Evolutionary conservation across 2,329 filamentous ascomycete genomes (phyloP), one percentile per base, ranked within the genome.

Genomic region (Claviceps humidiphila): DNA sequence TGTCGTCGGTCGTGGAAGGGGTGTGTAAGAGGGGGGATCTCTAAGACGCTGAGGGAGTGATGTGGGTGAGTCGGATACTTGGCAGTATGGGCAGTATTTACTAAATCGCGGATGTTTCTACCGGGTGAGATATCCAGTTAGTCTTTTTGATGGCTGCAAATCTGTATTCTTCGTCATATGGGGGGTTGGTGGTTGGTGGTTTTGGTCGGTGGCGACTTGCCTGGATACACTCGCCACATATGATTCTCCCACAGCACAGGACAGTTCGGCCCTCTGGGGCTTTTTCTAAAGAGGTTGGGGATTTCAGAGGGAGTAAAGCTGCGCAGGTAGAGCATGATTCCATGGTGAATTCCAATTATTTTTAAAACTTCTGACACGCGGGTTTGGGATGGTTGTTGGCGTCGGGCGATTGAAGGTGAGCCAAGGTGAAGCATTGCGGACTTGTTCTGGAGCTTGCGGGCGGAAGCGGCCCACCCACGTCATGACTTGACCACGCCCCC

Each of bases 51-150:
- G 81, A 1, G 81, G 73, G 3, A 82, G 66, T 7, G 67, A 61
- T 20, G 78, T 79, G 2, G 82, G 79, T 4, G 68, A 70, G 45
- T 71, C 76, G 5, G 82, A 82, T 58, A 88, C 77, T 66, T 91
- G 87, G 64, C 87, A 93, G 66, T 85, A 91, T 0, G 87, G 87
- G 63, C 81, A 81, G 64, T 80, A 81, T 38, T 73, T 70, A 51
- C 76, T 75, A 67, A 88, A 89, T 42, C 85, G 80, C 34, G 74
- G 70, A 63, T 89, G 89, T 47, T 77, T 68, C 78, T 58, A 34
- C 22, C n/a, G 42, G 5, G 16, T 20, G 42, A 41, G 53, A 59
- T 44, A 60, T 3, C 3, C 1, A 56, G 24, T 42, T 20, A 52
- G 45, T 37, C 6, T 41, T 39, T 17, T 43, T 5, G 17, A 16